Conservation (phyloP, 2,329 filamentous ascomycete species). For the Claviceps sp. region DNA sequence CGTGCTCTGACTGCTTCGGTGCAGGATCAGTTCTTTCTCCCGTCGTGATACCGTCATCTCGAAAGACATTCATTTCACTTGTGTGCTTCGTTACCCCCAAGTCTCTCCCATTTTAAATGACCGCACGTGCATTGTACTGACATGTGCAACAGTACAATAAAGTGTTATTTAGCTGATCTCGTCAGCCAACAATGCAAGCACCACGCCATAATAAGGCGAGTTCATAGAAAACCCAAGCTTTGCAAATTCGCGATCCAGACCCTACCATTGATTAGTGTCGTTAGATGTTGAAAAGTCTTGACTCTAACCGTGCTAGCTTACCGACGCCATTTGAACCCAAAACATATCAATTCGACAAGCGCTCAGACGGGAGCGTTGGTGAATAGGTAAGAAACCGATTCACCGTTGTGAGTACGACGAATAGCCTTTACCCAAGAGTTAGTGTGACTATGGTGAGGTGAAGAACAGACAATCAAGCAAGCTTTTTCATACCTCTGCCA, state of each 20-base stretch:
- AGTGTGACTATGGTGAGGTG: not conserved
- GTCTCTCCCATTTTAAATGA: too few species aligned
- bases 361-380: slow-evolving; percentile 45
- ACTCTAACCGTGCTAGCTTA: not conserved
- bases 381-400: slow-evolving; percentile 54
- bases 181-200: not conserved
- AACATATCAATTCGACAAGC: not conserved
- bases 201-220: not conserved
- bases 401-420: slow-evolving; percentile 53
- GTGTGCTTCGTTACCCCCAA: too few species aligned
- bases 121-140: not conserved
- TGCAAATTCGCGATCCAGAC: not conserved
- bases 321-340: not conserved
- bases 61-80: too few species aligned
- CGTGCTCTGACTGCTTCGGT: too few species aligned
- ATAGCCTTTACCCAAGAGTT: slow-evolving; percentile 37
- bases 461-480: not conserved
- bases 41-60: too few species aligned
- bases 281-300: not conserved
- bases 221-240: not conserved
- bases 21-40: too few species aligned
- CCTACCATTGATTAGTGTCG: not conserved
- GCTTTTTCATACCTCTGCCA: slow-evolving; percentile 38
- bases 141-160: not conserved
- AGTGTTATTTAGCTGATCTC: not conserved